phyloP scores from a whole-genome alignment of 2,329 filamentous ascomycete genomes.

The Hymenotorrendiella dingleyae region DNA sequence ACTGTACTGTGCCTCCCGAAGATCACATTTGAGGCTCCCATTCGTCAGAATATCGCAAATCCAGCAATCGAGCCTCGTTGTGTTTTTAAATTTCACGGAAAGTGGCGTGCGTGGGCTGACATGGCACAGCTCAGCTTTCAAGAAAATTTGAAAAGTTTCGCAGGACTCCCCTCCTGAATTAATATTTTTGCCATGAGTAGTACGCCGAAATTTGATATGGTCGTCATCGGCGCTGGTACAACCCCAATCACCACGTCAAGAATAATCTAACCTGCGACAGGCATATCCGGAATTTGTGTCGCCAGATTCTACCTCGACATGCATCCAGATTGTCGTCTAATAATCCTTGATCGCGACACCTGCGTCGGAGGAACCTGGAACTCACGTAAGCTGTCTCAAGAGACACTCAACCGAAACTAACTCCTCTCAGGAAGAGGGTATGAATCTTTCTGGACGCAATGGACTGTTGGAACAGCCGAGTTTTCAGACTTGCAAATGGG shows the following conservation, averaged over 20 bases:
- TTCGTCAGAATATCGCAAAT: too few species aligned
- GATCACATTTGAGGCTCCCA: too few species aligned
- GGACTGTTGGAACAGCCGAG: constrained; percentile 26
- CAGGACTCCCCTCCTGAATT: too few species aligned
- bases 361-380: constrained; percentile 11
- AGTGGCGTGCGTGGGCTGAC: too few species aligned
- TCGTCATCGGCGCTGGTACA: constrained; percentile 3
- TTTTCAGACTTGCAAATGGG: constrained; percentile 30
- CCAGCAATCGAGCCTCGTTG: too few species aligned
- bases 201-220: too few species aligned
- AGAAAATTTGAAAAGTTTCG: too few species aligned
- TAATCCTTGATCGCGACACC: constrained; percentile 7
- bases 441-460: constrained; percentile 30
- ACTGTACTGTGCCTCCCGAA: too few species aligned
- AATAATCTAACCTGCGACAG: background rate
- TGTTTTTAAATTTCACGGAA: too few species aligned
- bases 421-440: constrained; percentile 20
- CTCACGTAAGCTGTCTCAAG: constrained; percentile 1
- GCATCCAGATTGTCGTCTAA: constrained; percentile 3
- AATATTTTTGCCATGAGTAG: too few species aligned
- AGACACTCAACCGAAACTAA: background rate
- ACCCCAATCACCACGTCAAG: background rate
- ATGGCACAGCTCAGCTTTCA: too few species aligned
- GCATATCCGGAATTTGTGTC: constrained; percentile 9
- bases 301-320: constrained; percentile 8